Conservation (phyloP, 495 filamentous ascomycete species). For the Penicillium coprophilum region DNA sequence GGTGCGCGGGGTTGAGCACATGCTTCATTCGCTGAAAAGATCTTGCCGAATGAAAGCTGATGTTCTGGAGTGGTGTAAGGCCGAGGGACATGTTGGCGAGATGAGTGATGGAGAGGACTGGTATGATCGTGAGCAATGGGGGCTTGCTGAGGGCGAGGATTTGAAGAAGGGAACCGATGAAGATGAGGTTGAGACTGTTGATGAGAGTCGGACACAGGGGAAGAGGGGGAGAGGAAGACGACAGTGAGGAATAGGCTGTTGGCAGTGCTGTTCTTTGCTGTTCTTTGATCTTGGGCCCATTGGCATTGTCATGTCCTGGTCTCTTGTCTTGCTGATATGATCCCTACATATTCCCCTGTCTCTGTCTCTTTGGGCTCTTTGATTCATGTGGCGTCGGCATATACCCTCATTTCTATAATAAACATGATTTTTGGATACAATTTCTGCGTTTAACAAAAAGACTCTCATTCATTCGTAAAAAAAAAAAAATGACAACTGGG, state of each 20-base stretch:
- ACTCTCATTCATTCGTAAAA: background rate
- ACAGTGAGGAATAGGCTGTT: conserved; percentile 21
- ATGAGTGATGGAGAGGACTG: conserved; percentile 94
- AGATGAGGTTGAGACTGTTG: conserved; percentile 75
- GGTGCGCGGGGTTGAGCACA: conserved; percentile 71
- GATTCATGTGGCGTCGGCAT: conserved; percentile 13
- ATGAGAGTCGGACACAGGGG: conserved; percentile 74
- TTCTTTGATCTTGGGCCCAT: background rate
- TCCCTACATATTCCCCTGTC: conserved; percentile 5
- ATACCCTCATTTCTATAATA: conserved; percentile 14
- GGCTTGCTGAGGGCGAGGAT: conserved; percentile 66
- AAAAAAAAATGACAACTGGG: conserved; percentile 1
- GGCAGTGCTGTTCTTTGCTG: background rate
- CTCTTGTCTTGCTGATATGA: background rate
- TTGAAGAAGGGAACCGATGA: conserved; percentile 90
- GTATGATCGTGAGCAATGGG: conserved; percentile 91
- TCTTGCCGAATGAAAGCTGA: conserved; percentile 76
- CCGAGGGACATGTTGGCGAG: conserved; percentile 82
- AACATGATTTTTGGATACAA: conserved; percentile 1
- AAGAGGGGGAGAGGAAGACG: conserved; percentile 52
- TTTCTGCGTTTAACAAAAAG: background rate
- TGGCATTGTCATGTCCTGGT: conserved; percentile 9
- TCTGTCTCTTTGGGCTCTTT: conserved; percentile 2
- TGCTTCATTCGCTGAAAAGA: conserved; percentile 72
- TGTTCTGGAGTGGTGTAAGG: conserved; percentile 83